Base-by-base conservation (phyloP, 2,329 filamentous ascomycete genomes). In the Mollisia scopiformis region DNA sequence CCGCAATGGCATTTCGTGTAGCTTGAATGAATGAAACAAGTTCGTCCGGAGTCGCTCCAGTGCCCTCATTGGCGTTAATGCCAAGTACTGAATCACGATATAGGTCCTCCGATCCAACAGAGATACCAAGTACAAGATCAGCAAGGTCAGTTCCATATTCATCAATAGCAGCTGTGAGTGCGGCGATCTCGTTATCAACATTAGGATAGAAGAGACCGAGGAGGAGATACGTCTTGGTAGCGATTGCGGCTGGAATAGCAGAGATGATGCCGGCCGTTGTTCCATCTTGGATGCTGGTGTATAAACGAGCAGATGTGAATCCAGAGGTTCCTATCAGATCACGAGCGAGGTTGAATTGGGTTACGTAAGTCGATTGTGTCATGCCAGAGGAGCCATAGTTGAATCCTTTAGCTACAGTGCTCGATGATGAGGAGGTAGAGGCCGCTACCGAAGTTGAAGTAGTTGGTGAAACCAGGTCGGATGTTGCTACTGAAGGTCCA, bases 21-120 rank as follows among this genome's bases (percentile, higher is more conserved):
- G 49, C 47, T 33, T 28, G n/a, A 28, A 59, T 59, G 39, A 92
- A 94, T 62, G 77, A 75, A 69, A 86, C 82, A 30, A 96, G 78
- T 14, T 79, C 79, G 37, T 80, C 77, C 6, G 91, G 88, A 4
- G 39, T 41, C 2, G 56, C 56, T 39, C 56, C 56, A 31, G 49
- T 35, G 28, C 30, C 41, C 11, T 47, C 37, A 3, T 43, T 13
- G 27, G 33, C 35, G 21, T 23, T 35, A 52, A 58, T 53, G 16
- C 51, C 57, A 28, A 27, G 30, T 37, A 50, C 49, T 16, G 52
- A 50, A 21, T 58, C 54, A 71, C 91, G 89, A 82, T 94, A 93
- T 41, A 93, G 82, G 73, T 96, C 92, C 81, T 96, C 92, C 66
- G 84, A 90, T 62, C 92, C 92, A 58, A 96, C 85, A 1, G 90